Evolutionary conservation across 805 yeast species (phyloP), one percentile per base, ranked within the genome.

Genomic region (Candida vaughaniae): DNA sequence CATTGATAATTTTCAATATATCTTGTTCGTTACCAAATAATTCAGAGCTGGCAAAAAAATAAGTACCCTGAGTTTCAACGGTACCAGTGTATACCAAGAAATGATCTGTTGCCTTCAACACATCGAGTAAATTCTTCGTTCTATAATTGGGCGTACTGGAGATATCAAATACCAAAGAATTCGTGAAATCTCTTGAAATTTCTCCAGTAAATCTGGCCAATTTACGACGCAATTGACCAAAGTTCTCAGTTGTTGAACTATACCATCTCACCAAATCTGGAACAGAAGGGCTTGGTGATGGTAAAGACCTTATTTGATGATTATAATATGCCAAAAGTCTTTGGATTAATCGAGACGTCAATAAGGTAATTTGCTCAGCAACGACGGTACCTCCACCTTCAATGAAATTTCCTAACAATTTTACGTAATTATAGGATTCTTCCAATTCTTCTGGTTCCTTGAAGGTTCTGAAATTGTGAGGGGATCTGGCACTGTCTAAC

Each of bases 381-480:
- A 91, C 80, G 11, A 83, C 80, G 5, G 78, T 75, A 27, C 93
- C 87, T 19, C 95, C 91, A 5, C 87, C 85, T 28, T 85, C 89
- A 19, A 93, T 74, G 48, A 75, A 82, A 43, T 74, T 77, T 10
- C 97, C 96, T 23, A 87, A 72, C 48, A 80, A 80, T 48, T 77
- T 85, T 46, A 93, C 66, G 48, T 82, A 80, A 20, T 74, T 71
- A 90, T 95, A 93, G 29, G 85, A 85, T 36, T 72, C 77, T 51
- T 88, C 95, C 33, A 93, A 66, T 53, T 85, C 89, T 48, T 91
- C 99, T 1, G 96, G 90, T 51, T 87, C 97, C 52, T 87, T 87
- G 59, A 86, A 87, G 0, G 95, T 85, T 48, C 89, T 75, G 63
- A 86, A 85, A 10, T 83, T 75, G 27, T 69, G 67, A 4, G 71